A percentile compares a stretch with the other conserved stretches of the same genome.
These are phyloP conservation scores for Phytophthora meadii DNA, from an alignment of 352 stramenopile genomes.

Conservation along the genomic window DNA sequence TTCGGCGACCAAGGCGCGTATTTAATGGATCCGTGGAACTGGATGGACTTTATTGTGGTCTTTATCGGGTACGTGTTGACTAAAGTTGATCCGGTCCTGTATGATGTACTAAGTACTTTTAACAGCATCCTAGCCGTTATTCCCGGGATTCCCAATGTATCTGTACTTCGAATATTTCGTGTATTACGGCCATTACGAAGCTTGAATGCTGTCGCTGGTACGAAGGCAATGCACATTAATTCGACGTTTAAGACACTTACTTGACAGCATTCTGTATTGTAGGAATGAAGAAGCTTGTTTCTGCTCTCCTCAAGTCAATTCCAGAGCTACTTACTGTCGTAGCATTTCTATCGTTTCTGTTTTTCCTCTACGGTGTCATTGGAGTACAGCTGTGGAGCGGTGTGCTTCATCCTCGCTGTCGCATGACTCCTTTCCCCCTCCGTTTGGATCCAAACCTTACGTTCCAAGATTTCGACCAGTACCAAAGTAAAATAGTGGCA, in stretches of 20 bases:
- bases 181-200: conserved; percentile 64
- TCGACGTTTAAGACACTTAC: not conserved
- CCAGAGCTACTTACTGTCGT: conserved; percentile 81
- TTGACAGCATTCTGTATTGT: not conserved
- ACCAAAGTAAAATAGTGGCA: conserved; percentile 38
- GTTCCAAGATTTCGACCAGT: conserved; percentile 34
- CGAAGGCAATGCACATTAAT: not conserved
- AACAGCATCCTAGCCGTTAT: conserved; percentile 67
- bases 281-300: conserved; percentile 86
- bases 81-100: no score
- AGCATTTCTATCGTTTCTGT: conserved; percentile 83
- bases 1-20: conserved; percentile 78
- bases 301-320: conserved; percentile 76
- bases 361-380: conserved; percentile 88
- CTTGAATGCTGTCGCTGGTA: conserved; percentile 68
- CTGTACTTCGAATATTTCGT: conserved; percentile 64
- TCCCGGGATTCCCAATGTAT: conserved; percentile 72
- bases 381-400: conserved; percentile 85
- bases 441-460: conserved; percentile 47
- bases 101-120: no score
- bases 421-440: conserved; percentile 74
- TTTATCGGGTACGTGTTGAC: conserved; percentile 63
- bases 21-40: conserved; percentile 90
- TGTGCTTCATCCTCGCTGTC: conserved; percentile 67
- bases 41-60: conserved; percentile 92